phyloP scores from a whole-genome alignment of 2,329 filamentous ascomycete species.

The Fusarium algeriense region DNA sequence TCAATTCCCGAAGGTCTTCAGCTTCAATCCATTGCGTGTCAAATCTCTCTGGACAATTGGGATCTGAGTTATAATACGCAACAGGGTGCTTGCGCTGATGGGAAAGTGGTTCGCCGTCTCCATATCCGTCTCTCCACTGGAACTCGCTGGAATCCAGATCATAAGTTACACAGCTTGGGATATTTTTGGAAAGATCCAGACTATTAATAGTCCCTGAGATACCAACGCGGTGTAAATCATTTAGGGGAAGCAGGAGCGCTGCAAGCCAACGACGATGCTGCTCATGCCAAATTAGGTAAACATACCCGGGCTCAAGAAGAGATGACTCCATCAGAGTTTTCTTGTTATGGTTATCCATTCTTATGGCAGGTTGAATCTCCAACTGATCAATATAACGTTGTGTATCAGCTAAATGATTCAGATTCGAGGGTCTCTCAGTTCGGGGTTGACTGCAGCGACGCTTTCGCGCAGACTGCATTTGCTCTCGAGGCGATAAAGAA shows the following conservation, averaged over 20 bases:
- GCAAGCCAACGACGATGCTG: background rate
- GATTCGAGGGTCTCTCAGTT: background rate
- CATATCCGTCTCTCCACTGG: background rate
- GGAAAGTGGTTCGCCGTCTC: background rate
- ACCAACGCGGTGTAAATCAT: background rate
- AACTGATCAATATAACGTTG: background rate
- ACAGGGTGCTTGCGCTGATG: background rate
- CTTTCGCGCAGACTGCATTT: background rate
- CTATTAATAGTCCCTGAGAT: background rate
- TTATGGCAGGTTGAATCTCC: background rate
- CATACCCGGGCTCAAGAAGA: background rate
- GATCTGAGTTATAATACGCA: background rate
- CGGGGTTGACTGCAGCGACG: background rate
- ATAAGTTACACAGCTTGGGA: background rate
- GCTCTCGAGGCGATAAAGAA: background rate
- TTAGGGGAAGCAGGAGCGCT: background rate
- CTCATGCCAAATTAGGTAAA: background rate
- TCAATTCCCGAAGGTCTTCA: background rate
- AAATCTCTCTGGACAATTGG: background rate
- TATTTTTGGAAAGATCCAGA: background rate
- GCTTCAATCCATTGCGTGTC: background rate
- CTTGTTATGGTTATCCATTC: background rate
- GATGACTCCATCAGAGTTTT: background rate
- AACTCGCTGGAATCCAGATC: background rate
- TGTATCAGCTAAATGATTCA: background rate